A percentile compares a stretch with the other conserved stretches of the same genome.
Conservation (phyloP, 2,329 filamentous ascomycete genomes). For the Cladorrhinum sp. region DNA sequence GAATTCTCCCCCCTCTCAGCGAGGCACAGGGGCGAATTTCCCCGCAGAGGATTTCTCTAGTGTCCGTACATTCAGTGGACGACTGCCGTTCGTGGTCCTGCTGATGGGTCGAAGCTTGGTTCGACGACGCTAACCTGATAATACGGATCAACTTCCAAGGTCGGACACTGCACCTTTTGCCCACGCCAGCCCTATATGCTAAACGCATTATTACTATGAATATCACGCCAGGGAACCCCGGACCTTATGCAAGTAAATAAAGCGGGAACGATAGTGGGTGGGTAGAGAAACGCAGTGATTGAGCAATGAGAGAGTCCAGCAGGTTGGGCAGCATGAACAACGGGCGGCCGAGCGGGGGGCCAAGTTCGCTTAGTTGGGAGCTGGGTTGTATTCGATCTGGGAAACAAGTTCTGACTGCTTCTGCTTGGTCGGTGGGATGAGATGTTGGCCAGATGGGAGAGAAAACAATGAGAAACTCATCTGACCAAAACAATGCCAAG, state of each 20-base stretch:
- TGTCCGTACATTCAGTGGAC: background rate
- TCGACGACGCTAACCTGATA: constrained; percentile 4
- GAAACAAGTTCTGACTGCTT: background rate
- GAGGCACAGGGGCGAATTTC: constrained; percentile 5
- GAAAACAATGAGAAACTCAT: constrained; percentile 4
- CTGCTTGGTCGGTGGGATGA: constrained; percentile 1
- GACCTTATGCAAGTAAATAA: constrained; percentile 15
- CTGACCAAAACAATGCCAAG: constrained; percentile 18
- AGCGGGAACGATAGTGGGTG: constrained; percentile 12
- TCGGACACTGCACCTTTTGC: background rate
- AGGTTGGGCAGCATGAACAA: constrained; percentile 16
- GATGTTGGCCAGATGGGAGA: background rate
- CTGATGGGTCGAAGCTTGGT: constrained; percentile 14
- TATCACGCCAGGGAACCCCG: constrained; percentile 19
- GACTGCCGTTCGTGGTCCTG: constrained; percentile 2
- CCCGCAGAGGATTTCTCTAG: constrained; percentile 1
- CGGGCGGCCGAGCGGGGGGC: constrained; percentile 22
- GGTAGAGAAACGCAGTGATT: constrained; percentile 12
- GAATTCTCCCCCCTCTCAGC: no score
- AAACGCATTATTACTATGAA: constrained; percentile 12
- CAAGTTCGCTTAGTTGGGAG: constrained; percentile 11
- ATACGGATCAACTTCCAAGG: background rate
- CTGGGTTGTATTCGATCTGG: background rate
- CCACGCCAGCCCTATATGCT: constrained; percentile 19
- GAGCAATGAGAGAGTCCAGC: constrained; percentile 19